Conservation (phyloP, 805 yeast genomes). For the Scheffersomyces lignosus region DNA sequence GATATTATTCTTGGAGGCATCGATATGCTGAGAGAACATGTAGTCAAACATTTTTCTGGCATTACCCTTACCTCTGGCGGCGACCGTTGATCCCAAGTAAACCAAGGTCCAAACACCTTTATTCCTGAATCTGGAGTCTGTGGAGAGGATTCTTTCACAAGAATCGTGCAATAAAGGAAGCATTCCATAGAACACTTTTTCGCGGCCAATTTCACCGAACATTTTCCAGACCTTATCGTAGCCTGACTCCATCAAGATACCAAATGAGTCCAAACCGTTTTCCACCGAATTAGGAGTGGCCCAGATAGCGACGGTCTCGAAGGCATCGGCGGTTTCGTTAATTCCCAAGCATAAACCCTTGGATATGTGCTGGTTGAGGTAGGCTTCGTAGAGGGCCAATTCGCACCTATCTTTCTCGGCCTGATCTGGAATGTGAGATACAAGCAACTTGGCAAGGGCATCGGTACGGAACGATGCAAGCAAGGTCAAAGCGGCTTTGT, state of each 20-base stretch:
- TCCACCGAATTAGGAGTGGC: slow-evolving; percentile 44
- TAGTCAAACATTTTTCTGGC: slow-evolving; percentile 49
- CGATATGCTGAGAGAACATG: slow-evolving; percentile 48
- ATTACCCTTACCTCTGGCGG: slow-evolving; percentile 59
- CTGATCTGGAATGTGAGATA: slow-evolving; percentile 22
- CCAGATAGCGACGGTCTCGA: slow-evolving; percentile 59
- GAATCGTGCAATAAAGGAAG: slow-evolving; percentile 53
- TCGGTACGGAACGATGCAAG: slow-evolving; percentile 36
- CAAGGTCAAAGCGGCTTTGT: slow-evolving; percentile 39
- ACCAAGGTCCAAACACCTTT: slow-evolving; percentile 44
- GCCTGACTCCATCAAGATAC: slow-evolving; percentile 52
- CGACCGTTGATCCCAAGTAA: slow-evolving; percentile 43
- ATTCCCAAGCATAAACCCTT: slow-evolving; percentile 52
- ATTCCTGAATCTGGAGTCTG: slow-evolving; percentile 39
- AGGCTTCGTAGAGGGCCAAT: slow-evolving; percentile 48
- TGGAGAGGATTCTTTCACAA: slow-evolving; percentile 41
- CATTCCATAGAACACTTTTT: slow-evolving; percentile 50
- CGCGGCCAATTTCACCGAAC: slow-evolving; percentile 48
- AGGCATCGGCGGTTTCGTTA: slow-evolving; percentile 42
- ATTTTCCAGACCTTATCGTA: slow-evolving; percentile 52
- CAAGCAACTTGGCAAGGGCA: slow-evolving; percentile 32
- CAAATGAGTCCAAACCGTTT: slow-evolving; percentile 45
- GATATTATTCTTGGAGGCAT: slow-evolving; percentile 35
- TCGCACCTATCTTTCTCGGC: slow-evolving; percentile 26
- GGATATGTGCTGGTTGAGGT: slow-evolving; percentile 49